Evolutionary conservation across 2,329 filamentous ascomycete species (phyloP), one percentile per base, ranked within the genome.

Genomic region (Mariannaea elegans): DNA sequence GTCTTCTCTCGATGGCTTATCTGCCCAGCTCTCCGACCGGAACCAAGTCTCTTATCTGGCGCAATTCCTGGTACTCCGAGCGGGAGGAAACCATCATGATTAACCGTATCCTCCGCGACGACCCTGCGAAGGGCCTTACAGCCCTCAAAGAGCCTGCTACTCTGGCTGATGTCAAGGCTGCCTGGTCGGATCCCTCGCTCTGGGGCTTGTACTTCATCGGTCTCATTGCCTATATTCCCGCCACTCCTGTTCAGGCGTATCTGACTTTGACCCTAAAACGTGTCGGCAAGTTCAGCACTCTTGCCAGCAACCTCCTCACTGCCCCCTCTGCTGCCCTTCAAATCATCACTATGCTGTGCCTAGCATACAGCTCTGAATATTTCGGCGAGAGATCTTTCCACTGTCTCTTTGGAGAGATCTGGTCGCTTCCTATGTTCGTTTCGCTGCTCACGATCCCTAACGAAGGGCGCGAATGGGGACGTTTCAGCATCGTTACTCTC

Each of bases 41-140:
- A 48, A 93, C 90, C 3, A 84, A 82, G 9, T 82, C 83, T 18
- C 74, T 81, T 42, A 82, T 92, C 62, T 86, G 85, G 44, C 84
- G 86, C 2, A 86, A 86, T 39, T 70, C 89, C 5, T 90, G 88
- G 88, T 90, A 90, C 72, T 84, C 78, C 2, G 88, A 90, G 69
- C 80, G 80, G 2, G 87, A 92, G 69, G 89, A 91, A 67, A 83
- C 86, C 56, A 90, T 91, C 68, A 87, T 91, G 83, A 82, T 89
- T 16, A 91, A 90, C 69, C 78, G 82, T 7, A 78, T 84, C 10
- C 74, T 84, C 12, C 79, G 83, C 31, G 83, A 85, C 46, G 83
- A 85, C 64, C 82, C 83, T 0, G 82, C 82, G 32, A 85, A 85
- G 71, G 82, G 79, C 13, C 74, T 82, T 12, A 84, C 81, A 0